phyloP scores from a whole-genome alignment of 305 asterid genomes.

The Striga hermonthica region DNA sequence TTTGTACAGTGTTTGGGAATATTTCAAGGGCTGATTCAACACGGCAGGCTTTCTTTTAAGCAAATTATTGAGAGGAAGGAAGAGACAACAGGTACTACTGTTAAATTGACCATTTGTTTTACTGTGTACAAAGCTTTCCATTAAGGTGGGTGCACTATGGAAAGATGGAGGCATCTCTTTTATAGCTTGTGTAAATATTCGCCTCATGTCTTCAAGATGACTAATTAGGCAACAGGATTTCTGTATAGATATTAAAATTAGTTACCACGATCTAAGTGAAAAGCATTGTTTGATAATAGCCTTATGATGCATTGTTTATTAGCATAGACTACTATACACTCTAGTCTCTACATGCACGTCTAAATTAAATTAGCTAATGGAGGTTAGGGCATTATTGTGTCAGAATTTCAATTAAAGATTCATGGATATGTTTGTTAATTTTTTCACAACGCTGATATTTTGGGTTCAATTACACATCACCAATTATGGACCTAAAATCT shows the following conservation, averaged over 20 bases:
- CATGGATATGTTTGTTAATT: not conserved
- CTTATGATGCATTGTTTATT: slow-evolving; percentile 20
- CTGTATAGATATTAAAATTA: not conserved
- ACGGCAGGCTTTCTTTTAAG: slow-evolving; percentile 75
- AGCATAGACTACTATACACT: not conserved
- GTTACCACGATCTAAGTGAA: no score
- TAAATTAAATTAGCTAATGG: slow-evolving; percentile 5
- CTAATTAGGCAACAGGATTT: not conserved
- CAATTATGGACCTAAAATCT: not conserved
- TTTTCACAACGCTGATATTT: slow-evolving; percentile 17
- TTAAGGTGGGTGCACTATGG: no score
- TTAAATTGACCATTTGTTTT: slow-evolving; percentile 22
- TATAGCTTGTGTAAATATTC: slow-evolving; percentile 4
- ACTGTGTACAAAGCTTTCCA: not conserved
- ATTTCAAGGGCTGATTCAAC: slow-evolving; percentile 72
- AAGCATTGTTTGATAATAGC: no score
- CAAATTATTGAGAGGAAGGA: slow-evolving; percentile 60
- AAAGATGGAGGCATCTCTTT: slow-evolving; percentile 4
- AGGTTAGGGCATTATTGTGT: not conserved
- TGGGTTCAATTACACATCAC: slow-evolving; percentile 7
- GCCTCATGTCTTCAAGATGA: slow-evolving; percentile 13
- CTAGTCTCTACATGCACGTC: not conserved
- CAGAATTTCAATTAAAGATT: slow-evolving; percentile 5
- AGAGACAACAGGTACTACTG: slow-evolving; percentile 38
- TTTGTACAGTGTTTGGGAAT: slow-evolving; percentile 55